phyloP scores from a whole-genome alignment of 495 filamentous ascomycete genomes.

The Durotheca rogersii region DNA sequence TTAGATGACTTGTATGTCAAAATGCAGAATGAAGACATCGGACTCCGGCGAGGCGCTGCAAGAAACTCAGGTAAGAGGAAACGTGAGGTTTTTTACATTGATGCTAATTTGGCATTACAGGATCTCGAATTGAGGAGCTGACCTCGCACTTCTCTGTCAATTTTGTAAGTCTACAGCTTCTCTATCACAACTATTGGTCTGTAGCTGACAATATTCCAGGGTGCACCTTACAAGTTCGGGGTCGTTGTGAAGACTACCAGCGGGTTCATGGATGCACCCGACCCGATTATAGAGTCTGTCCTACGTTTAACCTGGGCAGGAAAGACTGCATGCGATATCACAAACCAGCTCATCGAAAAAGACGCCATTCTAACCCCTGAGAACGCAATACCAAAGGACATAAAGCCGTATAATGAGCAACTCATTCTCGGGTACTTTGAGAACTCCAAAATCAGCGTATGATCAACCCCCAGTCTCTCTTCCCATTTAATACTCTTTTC shows the following conservation, averaged over 20 bases:
- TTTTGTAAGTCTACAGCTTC: constrained; percentile 58
- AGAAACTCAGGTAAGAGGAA: constrained; percentile 37
- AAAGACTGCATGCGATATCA: constrained; percentile 41
- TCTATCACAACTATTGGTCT: neutral
- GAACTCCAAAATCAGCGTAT: constrained; percentile 65
- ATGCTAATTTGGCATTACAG: constrained; percentile 20
- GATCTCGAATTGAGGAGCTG: constrained; percentile 46
- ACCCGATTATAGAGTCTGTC: constrained; percentile 56
- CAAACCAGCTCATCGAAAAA: constrained; percentile 17
- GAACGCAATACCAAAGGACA: constrained; percentile 19
- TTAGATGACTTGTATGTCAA: constrained; percentile 63
- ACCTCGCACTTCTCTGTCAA: constrained; percentile 72
- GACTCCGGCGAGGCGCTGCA: constrained; percentile 56
- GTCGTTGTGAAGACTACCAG: constrained; percentile 61
- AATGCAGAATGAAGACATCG: constrained; percentile 60
- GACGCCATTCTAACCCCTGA: neutral
- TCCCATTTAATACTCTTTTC: constrained; percentile 5
- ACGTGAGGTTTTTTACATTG: neutral
- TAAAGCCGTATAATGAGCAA: constrained; percentile 68
- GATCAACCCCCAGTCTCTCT: constrained; percentile 34
- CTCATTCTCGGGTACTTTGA: constrained; percentile 77
- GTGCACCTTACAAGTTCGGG: constrained; percentile 80
- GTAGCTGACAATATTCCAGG: constrained; percentile 48
- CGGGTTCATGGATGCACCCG: constrained; percentile 61
- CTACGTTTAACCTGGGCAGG: constrained; percentile 68